phyloP scores from a whole-genome alignment of 495 filamentous ascomycete species.

The Daldinia vernicosa region DNA sequence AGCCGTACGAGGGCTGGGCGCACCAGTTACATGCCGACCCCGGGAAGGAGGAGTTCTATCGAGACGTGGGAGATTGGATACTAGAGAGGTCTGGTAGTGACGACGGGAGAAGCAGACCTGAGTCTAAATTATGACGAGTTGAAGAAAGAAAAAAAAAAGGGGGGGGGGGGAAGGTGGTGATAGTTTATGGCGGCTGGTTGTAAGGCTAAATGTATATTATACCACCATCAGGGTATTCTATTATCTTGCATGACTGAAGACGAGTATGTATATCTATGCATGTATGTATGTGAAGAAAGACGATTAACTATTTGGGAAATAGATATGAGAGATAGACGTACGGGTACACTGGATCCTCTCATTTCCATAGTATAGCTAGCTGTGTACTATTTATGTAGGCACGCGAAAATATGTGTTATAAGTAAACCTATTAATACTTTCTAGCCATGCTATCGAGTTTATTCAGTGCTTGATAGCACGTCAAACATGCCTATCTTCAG shows the following conservation, averaged over 20 bases:
- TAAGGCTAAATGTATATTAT: background rate
- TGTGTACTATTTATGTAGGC: background rate
- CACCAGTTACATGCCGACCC: constrained; percentile 81
- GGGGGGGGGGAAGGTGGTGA: background rate
- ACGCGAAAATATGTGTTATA: too few relatives aligned
- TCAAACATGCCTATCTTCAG: background rate
- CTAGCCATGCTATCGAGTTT: background rate
- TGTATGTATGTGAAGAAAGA: background rate
- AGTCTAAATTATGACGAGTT: constrained; percentile 23
- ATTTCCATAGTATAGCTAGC: background rate
- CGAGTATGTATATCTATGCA: background rate
- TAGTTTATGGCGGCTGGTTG: background rate
- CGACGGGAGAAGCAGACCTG: constrained; percentile 5
- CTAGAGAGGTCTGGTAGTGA: constrained; percentile 54
- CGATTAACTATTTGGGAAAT: background rate
- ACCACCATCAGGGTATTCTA: background rate
- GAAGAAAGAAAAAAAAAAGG: background rate
- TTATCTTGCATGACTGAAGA: background rate
- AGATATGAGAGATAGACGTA: background rate
- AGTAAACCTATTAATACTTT: background rate
- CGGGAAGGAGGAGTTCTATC: constrained; percentile 67
- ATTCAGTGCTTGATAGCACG: background rate
- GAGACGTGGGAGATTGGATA: constrained; percentile 81
- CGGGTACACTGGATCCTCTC: background rate
- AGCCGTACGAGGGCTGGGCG: constrained; percentile 77